Evolutionary conservation across 352 stramenopile genomes (phyloP).

Genomic region (Globisporangium uncinulatum): DNA sequence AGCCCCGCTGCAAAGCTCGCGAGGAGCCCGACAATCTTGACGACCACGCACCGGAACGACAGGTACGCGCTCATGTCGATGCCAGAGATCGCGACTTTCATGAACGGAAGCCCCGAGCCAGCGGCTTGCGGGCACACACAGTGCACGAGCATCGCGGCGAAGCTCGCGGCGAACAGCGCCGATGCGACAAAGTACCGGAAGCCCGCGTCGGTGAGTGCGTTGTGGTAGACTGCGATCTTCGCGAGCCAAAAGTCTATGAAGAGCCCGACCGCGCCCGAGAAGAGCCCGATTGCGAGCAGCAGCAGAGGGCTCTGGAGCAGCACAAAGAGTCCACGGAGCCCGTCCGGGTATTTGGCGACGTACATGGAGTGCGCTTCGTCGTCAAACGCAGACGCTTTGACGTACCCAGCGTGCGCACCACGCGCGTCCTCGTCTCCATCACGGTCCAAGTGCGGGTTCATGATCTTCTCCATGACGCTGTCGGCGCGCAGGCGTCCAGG

Average conservation of each 20-base stretch:
- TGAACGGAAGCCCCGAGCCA: constrained; percentile 72
- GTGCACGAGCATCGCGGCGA: constrained; percentile 49
- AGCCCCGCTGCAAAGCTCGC: constrained; percentile 54
- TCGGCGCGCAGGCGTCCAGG: constrained; percentile 32
- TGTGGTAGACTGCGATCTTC: constrained; percentile 59
- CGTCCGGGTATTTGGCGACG: constrained; percentile 51
- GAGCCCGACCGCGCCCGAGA: constrained; percentile 57
- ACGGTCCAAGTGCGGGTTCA: constrained; percentile 66
- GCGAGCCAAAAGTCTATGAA: constrained; percentile 59
- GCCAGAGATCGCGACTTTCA: constrained; percentile 78
- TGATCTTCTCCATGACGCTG: constrained; percentile 69
- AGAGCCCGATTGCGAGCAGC: constrained; percentile 59
- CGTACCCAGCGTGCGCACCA: constrained; percentile 16
- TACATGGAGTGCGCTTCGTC: constrained; percentile 77
- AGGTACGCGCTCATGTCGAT: constrained; percentile 77
- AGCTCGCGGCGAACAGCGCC: constrained; percentile 36
- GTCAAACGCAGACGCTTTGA: constrained; percentile 58
- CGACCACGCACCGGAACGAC: constrained; percentile 60
- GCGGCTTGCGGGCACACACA: constrained; percentile 61
- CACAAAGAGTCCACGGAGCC: constrained; percentile 52
- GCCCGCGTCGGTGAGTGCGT: constrained; percentile 40
- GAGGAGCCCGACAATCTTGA: constrained; percentile 68
- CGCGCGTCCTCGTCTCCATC: constrained; percentile 14
- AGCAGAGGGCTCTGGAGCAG: constrained; percentile 68
- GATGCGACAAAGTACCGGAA: constrained; percentile 60